These are phyloP conservation scores for Huntiella savannae DNA, from an alignment of 2,329 filamentous ascomycete species.

Conservation along the genomic window DNA sequence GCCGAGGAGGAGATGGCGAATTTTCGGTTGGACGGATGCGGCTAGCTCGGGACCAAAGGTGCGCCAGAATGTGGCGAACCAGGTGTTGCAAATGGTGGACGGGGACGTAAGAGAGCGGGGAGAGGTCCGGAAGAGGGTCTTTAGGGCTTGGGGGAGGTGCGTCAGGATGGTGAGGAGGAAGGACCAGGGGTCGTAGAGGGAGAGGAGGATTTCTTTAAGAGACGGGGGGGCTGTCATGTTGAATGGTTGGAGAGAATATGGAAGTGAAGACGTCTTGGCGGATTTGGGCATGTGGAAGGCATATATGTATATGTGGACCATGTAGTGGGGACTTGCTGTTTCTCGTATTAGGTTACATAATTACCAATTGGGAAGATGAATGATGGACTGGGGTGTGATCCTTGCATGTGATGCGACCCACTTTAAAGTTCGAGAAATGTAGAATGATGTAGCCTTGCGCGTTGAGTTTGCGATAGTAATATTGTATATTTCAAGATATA, in stretches of 20 bases:
- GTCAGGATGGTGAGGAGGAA: slow-evolving; percentile 31
- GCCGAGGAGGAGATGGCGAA: slow-evolving; percentile 36
- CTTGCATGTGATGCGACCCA: too few relatives aligned
- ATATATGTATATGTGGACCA: too few relatives aligned
- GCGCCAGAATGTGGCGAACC: slow-evolving; percentile 45
- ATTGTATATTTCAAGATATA: too few relatives aligned
- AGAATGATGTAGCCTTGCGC: too few relatives aligned
- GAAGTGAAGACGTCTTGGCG: background rate
- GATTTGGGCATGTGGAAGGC: background rate
- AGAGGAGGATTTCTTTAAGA: slow-evolving; percentile 13
- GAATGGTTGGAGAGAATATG: background rate
- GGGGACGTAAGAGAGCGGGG: slow-evolving; percentile 23
- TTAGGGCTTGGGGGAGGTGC: slow-evolving; percentile 33
- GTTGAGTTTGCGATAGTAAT: too few relatives aligned
- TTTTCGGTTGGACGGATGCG: slow-evolving; percentile 20
- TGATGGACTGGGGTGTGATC: too few relatives aligned
- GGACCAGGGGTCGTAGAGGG: slow-evolving; percentile 28
- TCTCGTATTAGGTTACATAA: too few relatives aligned
- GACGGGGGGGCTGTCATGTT: slow-evolving; percentile 6
- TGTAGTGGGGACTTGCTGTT: too few relatives aligned
- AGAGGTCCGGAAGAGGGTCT: slow-evolving; percentile 20
- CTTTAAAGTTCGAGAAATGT: too few relatives aligned
- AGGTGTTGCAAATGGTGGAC: slow-evolving; percentile 26
- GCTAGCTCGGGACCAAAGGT: slow-evolving; percentile 32
- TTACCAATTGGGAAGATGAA: too few relatives aligned